Base-by-base conservation (phyloP, 2,329 filamentous ascomycete species). In the Neophaeococcomyces mojaviensis region DNA sequence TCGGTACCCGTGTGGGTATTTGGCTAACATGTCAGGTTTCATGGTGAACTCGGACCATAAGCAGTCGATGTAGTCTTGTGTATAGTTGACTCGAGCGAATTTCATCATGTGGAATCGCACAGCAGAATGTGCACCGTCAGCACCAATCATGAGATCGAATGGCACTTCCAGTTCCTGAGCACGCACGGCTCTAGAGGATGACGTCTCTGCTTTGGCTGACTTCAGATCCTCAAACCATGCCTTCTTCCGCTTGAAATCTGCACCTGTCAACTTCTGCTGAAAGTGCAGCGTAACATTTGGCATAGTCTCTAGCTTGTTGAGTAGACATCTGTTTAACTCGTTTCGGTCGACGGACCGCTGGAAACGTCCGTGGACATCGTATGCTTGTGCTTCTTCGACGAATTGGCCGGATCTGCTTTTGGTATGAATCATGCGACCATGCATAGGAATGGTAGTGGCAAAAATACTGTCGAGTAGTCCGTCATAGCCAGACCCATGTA, bases 1-100 rank as follows among this genome's bases (percentile, higher is more conserved):
- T 39, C 75, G 74, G 61, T 94, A 97, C 37, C 73, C 69, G 18
- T 72, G 71, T 0, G 61, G 55, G 13, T 52, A 38, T 8, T 46
- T 42, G 20, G 60, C 56, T n/a, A 19, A 36, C 9, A 9, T n/a
- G 3, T 62, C 53, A 9, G 86, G 74, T 16, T 77, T 71, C 50
- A 98, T 88, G 40, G 81, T 81, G 61, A 98, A 97, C 61, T 98
- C 92, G 64, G 90, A 97, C 92, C 92, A 98, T 4, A 97, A 69
- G 0, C 89, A 92, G 64, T 97, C 90, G 61, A 98, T 92, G 64
- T 98, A 98, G 58, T 88, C 81, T 62, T 98, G 92, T 57, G 85
- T 76, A 61, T 95, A 98, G 66, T 92, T 81, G 79, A 97, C 87
- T 9, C 85, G 81, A 1, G 84, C 78, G 58, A 79, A 96, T 68